These are phyloP conservation scores for Musa schizocarpa DNA, from an alignment of 176 grass and related monocot genomes.

Conservation along the genomic window DNA sequence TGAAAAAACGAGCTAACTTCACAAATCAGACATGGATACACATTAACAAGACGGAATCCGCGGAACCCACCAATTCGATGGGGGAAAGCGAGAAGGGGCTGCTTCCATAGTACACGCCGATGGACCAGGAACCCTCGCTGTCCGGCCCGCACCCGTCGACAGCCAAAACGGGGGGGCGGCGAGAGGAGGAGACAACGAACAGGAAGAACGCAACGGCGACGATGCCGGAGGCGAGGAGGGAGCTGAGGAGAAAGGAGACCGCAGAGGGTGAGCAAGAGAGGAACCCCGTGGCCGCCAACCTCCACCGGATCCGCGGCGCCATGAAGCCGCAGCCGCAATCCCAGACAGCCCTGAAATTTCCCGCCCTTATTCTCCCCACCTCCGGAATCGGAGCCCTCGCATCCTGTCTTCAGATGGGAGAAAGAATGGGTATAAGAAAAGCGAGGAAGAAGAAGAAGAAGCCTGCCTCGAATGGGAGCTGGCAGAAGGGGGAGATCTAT, in stretches of 20 bases:
- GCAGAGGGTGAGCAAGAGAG: slow-evolving; percentile 26
- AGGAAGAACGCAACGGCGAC: slow-evolving; percentile 67
- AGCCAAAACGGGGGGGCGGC: slow-evolving; percentile 34
- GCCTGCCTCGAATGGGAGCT: neutral
- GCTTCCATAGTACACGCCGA: slow-evolving; percentile 82
- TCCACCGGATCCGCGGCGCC: neutral
- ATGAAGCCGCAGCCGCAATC: neutral
- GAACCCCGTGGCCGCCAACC: neutral
- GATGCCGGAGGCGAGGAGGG: slow-evolving; percentile 20
- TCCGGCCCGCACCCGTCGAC: slow-evolving; percentile 60
- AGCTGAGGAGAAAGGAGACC: slow-evolving; percentile 39
- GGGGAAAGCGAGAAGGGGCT: slow-evolving; percentile 73
- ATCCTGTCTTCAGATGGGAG: neutral
- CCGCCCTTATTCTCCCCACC: neutral
- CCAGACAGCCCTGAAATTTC: neutral
- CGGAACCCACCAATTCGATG: slow-evolving; percentile 72
- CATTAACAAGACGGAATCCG: too few relatives aligned
- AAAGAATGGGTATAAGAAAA: neutral
- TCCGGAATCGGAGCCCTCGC: neutral
- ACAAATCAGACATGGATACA: too few relatives aligned
- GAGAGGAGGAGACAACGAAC: slow-evolving; percentile 70
- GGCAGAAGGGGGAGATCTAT: neutral
- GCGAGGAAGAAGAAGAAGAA: neutral
- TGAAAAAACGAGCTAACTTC: neutral
- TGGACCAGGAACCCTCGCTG: slow-evolving; percentile 85